phyloP scores from a whole-genome alignment of 2,329 filamentous ascomycete species.

The Talaromyces verruculosus region DNA sequence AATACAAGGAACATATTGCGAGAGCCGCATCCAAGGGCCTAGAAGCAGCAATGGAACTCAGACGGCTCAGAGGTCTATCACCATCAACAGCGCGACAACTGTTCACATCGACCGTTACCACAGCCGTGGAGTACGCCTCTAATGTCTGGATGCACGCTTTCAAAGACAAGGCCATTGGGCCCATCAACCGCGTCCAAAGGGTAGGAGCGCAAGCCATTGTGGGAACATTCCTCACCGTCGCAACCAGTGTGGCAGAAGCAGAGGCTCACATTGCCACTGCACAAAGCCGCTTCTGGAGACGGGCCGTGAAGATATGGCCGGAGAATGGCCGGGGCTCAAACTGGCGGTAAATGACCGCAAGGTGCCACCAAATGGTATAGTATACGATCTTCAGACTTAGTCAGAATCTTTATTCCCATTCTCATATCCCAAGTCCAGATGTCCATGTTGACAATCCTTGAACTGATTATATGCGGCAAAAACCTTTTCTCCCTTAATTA shows the following conservation, averaged over 20 bases:
- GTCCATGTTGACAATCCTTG: no score
- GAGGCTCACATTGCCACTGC: not conserved
- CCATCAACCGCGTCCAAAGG: not conserved
- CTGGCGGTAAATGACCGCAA: no score
- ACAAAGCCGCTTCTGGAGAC: not conserved
- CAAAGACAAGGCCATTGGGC: not conserved
- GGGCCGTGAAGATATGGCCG: not conserved
- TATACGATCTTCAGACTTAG: no score
- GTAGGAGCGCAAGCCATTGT: not conserved
- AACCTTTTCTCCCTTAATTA: no score
- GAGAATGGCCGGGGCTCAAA: no score
- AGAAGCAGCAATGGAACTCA: conserved; percentile 19
- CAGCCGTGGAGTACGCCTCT: not conserved
- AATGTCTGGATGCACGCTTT: not conserved
- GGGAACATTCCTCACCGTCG: not conserved
- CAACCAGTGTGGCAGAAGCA: not conserved
- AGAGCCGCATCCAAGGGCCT: conserved; percentile 29
- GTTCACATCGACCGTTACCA: not conserved
- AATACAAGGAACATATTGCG: conserved; percentile 30
- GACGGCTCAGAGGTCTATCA: not conserved
- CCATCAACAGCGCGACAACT: conserved; percentile 3
- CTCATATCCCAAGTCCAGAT: no score
- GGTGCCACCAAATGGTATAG: no score
- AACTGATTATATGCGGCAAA: no score
- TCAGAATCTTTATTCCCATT: no score